Evolutionary conservation across 1,139 yeast species (phyloP).

Genomic region (Suhomyces ambrosiae): DNA sequence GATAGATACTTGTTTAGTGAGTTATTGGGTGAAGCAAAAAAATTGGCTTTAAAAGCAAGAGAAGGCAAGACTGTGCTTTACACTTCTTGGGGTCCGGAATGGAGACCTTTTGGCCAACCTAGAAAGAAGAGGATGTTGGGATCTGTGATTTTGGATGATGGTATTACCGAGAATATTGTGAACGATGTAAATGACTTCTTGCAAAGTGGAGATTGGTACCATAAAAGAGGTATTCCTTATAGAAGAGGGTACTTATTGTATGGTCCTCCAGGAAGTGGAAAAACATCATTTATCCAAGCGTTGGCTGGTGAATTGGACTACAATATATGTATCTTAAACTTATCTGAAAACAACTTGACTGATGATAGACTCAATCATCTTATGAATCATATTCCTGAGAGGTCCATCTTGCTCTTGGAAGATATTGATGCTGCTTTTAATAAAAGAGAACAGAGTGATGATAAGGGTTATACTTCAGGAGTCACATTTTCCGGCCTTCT

Average conservation of each 20-base stretch:
- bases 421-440: slow-evolving; percentile 97
- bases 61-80: slow-evolving; percentile 94
- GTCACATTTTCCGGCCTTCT: slow-evolving; percentile 93
- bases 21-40: slow-evolving; percentile 82
- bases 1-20: slow-evolving; percentile 73
- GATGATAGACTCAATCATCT: slow-evolving; percentile 92
- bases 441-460: slow-evolving; percentile 73
- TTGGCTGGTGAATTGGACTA: slow-evolving; percentile 95
- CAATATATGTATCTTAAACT: slow-evolving; percentile 87
- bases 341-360: slow-evolving; percentile 87
- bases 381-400: slow-evolving; percentile 93
- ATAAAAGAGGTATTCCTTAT: slow-evolving; percentile 94
- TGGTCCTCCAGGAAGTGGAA: slow-evolving; percentile 99
- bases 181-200: slow-evolving; percentile 81
- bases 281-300: slow-evolving; percentile 93
- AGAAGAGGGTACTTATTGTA: slow-evolving; percentile 90
- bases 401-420: slow-evolving; percentile 81
- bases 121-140: slow-evolving; percentile 81
- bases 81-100: slow-evolving; percentile 97
- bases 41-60: slow-evolving; percentile 74
- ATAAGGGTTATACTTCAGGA: slow-evolving; percentile 76
- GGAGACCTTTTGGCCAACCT: slow-evolving; percentile 99
- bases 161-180: slow-evolving; percentile 65
- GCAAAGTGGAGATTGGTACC: slow-evolving; percentile 84
- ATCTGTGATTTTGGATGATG: slow-evolving; percentile 82